phyloP scores from a whole-genome alignment of 2,329 filamentous ascomycete genomes.

The Colletotrichum liaoningense region DNA sequence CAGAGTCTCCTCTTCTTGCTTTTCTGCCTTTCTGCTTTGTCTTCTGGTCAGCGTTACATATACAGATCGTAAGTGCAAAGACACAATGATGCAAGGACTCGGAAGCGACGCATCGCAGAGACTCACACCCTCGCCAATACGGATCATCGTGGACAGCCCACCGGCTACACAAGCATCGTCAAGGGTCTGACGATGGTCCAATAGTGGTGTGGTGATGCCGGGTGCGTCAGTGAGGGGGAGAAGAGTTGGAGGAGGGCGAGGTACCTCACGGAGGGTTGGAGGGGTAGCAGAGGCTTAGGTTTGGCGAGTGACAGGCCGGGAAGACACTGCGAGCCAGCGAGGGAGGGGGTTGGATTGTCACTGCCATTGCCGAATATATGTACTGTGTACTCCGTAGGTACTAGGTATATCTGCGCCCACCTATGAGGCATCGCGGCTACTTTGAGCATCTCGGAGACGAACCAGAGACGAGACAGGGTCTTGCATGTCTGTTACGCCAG shows the following conservation, averaged over 20 bases:
- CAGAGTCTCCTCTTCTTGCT: conserved; percentile 7
- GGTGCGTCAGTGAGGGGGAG: background rate
- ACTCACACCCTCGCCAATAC: background rate
- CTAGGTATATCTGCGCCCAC: too few relatives aligned
- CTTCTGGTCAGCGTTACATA: background rate
- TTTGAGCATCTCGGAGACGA: background rate
- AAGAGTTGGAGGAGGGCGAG: background rate
- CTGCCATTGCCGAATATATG: conserved; percentile 12
- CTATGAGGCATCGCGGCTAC: background rate
- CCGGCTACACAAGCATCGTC: background rate
- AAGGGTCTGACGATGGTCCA: conserved; percentile 5
- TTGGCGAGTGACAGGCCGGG: conserved; percentile 17
- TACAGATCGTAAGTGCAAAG: background rate
- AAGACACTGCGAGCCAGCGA: conserved; percentile 6
- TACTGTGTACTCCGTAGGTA: background rate
- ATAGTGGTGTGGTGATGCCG: conserved; percentile 25
- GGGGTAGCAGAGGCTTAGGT: background rate
- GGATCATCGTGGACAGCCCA: background rate
- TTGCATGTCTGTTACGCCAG: conserved; percentile 12
- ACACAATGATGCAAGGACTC: conserved; percentile 17
- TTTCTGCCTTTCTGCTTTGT: background rate
- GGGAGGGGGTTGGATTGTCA: background rate
- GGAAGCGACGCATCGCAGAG: background rate
- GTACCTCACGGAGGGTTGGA: background rate
- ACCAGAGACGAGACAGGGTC: background rate